Conservation (phyloP, 768 basidiomycete genomes). For the Tulasnella sp. region DNA sequence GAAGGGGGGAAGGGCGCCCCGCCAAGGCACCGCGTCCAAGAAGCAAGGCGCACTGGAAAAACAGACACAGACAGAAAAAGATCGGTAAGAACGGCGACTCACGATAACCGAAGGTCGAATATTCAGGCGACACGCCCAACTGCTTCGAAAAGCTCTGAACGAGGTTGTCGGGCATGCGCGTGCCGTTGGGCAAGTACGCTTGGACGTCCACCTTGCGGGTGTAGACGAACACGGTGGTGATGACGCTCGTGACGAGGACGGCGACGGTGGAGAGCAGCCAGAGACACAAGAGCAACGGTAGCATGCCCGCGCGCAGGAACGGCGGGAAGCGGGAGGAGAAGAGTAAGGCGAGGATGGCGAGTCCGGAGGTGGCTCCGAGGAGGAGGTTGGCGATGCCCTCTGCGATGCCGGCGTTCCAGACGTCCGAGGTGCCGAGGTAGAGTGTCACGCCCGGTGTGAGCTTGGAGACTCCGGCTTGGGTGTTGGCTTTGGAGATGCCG, state of each 20-base stretch:
- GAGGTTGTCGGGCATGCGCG: not conserved
- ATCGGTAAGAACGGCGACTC: constrained; percentile 8
- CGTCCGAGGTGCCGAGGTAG: constrained; percentile 20
- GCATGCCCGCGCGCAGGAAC: not conserved
- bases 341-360: constrained; percentile 10
- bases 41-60: not conserved
- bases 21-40: not conserved
- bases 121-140: constrained; percentile 7
- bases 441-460: not conserved
- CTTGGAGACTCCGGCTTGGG: not conserved
- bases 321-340: not conserved
- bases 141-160: not conserved
- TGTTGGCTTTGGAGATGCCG: constrained; percentile 6
- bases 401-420: constrained; percentile 7
- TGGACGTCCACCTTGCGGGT: not conserved
- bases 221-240: constrained; percentile 18
- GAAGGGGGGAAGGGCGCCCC: not conserved
- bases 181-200: constrained; percentile 10
- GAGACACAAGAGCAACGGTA: not conserved
- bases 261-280: not conserved
- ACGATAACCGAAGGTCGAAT: constrained; percentile 11
- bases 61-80: not conserved
- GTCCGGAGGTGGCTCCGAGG: not conserved
- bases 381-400: constrained; percentile 10
- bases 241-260: constrained; percentile 8